phyloP scores from a whole-genome alignment of 345 rosid genomes.

The Bretschneidera sinensis region DNA sequence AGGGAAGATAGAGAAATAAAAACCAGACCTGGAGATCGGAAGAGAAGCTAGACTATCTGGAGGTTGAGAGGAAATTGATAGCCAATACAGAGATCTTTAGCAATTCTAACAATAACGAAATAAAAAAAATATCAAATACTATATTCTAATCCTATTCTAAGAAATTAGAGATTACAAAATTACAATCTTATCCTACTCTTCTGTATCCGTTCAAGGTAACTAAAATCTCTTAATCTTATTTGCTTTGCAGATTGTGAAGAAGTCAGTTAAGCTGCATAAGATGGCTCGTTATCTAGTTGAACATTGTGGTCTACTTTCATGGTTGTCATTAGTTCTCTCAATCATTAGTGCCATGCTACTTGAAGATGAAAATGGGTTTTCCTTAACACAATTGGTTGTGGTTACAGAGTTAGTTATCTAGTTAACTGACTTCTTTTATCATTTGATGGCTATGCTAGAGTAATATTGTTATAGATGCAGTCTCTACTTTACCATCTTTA shows the following conservation, averaged over 20 bases:
- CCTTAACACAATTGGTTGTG: conserved; percentile 34
- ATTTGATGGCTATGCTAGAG: background rate
- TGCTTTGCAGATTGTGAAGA: conserved; percentile 59
- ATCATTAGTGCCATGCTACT: conserved; percentile 24
- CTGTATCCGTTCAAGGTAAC: background rate
- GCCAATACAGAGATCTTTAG: no score
- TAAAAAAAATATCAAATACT: no score
- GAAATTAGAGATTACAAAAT: no score
- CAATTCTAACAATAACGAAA: no score
- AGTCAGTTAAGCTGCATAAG: conserved; percentile 61
- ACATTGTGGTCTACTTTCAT: conserved; percentile 62
- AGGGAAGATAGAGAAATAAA: no score
- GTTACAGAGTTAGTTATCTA: conserved; percentile 49
- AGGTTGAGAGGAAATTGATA: no score
- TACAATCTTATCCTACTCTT: no score
- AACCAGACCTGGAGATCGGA: no score
- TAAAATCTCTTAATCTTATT: background rate
- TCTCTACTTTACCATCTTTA: background rate
- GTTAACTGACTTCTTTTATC: background rate
- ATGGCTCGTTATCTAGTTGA: conserved; percentile 58
- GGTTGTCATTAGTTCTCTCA: conserved; percentile 64
- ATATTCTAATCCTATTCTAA: no score
- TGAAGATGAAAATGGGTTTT: conserved; percentile 31
- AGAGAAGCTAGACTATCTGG: no score
- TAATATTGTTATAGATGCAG: no score